Evolutionary conservation across 441 rosid genomes (phyloP).

Genomic region (Erodium trifolium): DNA sequence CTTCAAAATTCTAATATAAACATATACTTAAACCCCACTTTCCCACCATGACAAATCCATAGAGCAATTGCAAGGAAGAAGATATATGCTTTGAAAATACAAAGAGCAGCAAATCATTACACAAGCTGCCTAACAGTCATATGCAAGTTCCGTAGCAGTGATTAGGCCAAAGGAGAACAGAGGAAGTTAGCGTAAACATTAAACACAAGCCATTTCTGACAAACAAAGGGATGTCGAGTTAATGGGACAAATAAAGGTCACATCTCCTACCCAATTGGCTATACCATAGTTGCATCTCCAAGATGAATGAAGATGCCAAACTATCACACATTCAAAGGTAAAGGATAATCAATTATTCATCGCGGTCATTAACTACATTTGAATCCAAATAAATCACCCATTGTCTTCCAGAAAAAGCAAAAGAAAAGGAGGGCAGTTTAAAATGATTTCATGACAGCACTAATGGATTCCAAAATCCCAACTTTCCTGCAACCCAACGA

Average conservation of each 20-base stretch:
- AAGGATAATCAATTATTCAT: not conserved
- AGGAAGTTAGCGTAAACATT: not conserved
- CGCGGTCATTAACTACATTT: not conserved
- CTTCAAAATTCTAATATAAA: not conserved
- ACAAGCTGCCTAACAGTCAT: not conserved
- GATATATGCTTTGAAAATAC: not conserved
- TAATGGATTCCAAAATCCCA: not conserved
- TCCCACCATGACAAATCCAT: not conserved
- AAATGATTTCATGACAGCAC: not conserved
- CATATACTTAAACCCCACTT: not conserved
- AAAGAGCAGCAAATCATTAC: not conserved
- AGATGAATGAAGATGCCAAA: not conserved
- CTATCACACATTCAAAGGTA: not conserved
- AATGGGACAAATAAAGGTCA: not conserved
- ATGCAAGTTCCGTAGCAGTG: not conserved
- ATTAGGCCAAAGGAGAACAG: not conserved
- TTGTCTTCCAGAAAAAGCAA: not conserved
- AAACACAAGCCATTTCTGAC: not conserved
- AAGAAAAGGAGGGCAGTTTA: not conserved
- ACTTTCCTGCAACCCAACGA: slow-evolving; percentile 1
- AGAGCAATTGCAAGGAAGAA: not conserved
- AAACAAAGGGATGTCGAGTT: not conserved
- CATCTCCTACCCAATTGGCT: not conserved
- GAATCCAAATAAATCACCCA: not conserved
- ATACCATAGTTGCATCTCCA: not conserved